Evolutionary conservation across 139 green algal genomes (phyloP), one percentile per base, ranked within the genome.

Genomic region (Coelastrella sp.): DNA sequence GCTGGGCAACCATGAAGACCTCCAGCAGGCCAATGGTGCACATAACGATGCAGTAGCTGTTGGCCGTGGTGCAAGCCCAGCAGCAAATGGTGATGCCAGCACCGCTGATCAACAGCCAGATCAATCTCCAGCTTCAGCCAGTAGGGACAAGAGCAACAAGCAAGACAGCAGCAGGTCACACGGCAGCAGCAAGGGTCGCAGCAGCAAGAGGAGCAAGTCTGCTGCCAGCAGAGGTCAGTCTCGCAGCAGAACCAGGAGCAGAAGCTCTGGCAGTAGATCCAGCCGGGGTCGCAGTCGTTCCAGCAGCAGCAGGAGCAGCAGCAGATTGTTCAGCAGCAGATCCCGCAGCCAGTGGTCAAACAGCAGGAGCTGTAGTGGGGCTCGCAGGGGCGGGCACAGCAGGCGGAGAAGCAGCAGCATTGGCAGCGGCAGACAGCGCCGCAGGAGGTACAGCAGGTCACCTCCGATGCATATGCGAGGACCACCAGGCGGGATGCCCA

Each of bases 181-280:
- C 5, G 24, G 8, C 74, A 81, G 74, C 7, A 58, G 74, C 74
- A 24, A 25, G 20, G 12, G 9, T 10, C 19, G 6, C 4, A 35
- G 19, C 78, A 61, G 49, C 35, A 83, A 49, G 10, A 63, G 49
- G 10, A 75, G 80, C 58, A 86, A 24, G 11, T 73, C 56, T 4
- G 8, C 35, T 17, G 11, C 35, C 9, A 15, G 56, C 57, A 84
- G 56, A 14, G 25, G 15, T 0, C 0, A 27, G 8, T 49, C 17
- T 63, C 56, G n/a, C 72, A 83, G 72, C 70, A 68, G 70, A 20
- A 89, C 22, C 61, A 87, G 66, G 24, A 74, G 85, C 56, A 66
- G 78, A 58, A 35, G 7, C 49, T 60, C 25, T 5, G n/a, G 25
- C 25, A 57, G 74, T 24, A 57, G 24, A 15, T 59, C 25, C 74